phyloP scores from a whole-genome alignment of 352 stramenopile genomes.

The Phytophthora pistaciae region DNA sequence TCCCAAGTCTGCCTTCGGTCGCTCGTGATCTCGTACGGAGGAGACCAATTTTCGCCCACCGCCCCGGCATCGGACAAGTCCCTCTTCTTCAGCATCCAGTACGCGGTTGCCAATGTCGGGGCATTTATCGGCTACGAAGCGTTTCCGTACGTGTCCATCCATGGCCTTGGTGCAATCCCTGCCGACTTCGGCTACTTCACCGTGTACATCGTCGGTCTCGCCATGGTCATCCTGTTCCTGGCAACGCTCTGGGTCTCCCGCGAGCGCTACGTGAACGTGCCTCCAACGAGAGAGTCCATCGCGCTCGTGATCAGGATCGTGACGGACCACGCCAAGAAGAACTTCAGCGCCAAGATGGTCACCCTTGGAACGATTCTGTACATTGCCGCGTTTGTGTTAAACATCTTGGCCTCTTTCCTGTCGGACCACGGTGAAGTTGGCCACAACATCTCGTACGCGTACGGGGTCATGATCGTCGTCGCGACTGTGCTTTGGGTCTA shows the following conservation, averaged over 20 bases:
- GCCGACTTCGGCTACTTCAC: slow-evolving; percentile 2
- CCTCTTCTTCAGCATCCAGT: slow-evolving; percentile 5
- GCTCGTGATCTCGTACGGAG: background rate
- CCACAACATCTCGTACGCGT: background rate
- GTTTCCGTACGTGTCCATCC: background rate
- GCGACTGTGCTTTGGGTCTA: background rate
- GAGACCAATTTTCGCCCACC: slow-evolving; percentile 1
- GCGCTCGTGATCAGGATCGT: background rate
- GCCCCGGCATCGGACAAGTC: background rate
- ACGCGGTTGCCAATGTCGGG: background rate
- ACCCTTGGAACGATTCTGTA: background rate
- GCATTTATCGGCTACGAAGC: background rate
- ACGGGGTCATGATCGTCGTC: background rate
- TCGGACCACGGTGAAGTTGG: background rate
- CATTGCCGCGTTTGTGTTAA: background rate
- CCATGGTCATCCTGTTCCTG: background rate
- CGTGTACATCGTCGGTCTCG: background rate
- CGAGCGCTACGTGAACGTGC: background rate
- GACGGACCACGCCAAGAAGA: background rate
- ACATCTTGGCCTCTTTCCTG: background rate
- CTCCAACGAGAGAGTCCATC: background rate
- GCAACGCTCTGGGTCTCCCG: background rate
- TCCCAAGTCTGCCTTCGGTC: background rate
- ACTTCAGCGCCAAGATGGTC: background rate
- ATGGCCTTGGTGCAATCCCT: background rate